Conservation (phyloP, 2,329 filamentous ascomycete species). For the Fusarium odoratissimum region DNA sequence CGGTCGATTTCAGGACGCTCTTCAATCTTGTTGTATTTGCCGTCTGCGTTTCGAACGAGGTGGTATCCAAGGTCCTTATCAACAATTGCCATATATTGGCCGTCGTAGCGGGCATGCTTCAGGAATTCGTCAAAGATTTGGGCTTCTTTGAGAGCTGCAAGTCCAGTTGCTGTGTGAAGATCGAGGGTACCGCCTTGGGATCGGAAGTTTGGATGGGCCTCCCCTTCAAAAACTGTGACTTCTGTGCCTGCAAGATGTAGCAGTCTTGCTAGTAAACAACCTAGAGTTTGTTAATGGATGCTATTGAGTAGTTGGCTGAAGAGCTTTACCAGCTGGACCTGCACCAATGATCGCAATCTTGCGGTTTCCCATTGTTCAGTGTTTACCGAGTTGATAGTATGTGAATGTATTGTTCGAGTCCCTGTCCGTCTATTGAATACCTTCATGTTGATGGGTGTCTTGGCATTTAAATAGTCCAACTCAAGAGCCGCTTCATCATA, state of each 20-base stretch:
- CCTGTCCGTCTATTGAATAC: not conserved
- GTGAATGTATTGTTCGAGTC: no score
- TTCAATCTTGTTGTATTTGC: constrained; percentile 39
- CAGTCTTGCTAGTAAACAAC: constrained; percentile 57
- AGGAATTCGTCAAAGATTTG: constrained; percentile 62
- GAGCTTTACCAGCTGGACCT: constrained; percentile 44
- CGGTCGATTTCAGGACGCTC: constrained; percentile 67
- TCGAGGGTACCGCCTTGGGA: constrained; percentile 66
- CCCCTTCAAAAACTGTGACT: constrained; percentile 63
- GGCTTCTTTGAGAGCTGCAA: constrained; percentile 62
- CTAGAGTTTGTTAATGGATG: constrained; percentile 28
- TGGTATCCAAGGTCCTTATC: constrained; percentile 54
- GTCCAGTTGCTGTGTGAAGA: constrained; percentile 62
- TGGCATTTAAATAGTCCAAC: constrained; percentile 16
- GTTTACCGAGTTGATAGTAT: not conserved
- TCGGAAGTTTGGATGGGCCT: constrained; percentile 56
- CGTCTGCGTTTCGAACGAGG: constrained; percentile 44
- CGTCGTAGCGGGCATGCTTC: constrained; percentile 63
- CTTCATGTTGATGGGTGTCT: not conserved
- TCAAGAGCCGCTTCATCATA: not conserved
- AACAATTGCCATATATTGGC: constrained; percentile 61
- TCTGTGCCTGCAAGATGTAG: constrained; percentile 59
- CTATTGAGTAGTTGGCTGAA: not conserved
- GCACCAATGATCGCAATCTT: constrained; percentile 46
- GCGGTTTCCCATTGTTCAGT: constrained; percentile 31